These are phyloP conservation scores for Ophiocordyceps unilateralis DNA, from an alignment of 2,329 filamentous ascomycete genomes.

Conservation along the genomic window DNA sequence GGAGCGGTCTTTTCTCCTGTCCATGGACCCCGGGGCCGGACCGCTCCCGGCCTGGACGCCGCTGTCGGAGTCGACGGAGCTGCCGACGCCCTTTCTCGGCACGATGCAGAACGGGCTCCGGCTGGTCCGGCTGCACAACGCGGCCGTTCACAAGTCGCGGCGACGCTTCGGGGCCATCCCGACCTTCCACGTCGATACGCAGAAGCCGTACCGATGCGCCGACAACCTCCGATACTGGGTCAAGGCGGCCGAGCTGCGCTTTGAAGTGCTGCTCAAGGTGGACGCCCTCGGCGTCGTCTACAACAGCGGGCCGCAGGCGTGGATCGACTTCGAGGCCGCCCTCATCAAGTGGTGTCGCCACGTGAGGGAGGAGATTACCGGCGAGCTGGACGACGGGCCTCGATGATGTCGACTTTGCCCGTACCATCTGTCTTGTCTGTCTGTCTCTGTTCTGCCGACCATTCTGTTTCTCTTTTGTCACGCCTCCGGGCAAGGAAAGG, in stretches of 20 bases:
- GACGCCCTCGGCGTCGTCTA: constrained; percentile 80
- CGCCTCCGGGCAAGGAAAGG: too few relatives aligned
- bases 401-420: background rate
- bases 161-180: constrained; percentile 82
- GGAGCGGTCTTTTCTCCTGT: constrained; percentile 65
- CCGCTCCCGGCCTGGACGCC: constrained; percentile 53
- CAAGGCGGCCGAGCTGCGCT: constrained; percentile 87
- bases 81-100: constrained; percentile 57
- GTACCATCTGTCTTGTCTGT: background rate
- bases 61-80: constrained; percentile 16
- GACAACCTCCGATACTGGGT: constrained; percentile 94
- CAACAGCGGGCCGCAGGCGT: constrained; percentile 49
- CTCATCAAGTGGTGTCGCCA: constrained; percentile 68
- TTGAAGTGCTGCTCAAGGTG: constrained; percentile 69
- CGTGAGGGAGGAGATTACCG: constrained; percentile 67
- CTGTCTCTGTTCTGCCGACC: background rate
- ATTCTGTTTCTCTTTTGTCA: background rate
- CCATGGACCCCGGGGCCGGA: constrained; percentile 45
- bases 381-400: constrained; percentile 26
- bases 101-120: constrained; percentile 62
- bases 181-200: constrained; percentile 77
- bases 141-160: constrained; percentile 66
- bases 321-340: constrained; percentile 69
- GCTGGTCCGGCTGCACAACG: constrained; percentile 79
- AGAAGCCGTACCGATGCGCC: constrained; percentile 82